Percentiles rank a stretch among this genome's conserved stretches.
These are phyloP conservation scores for Neoscytalidium dimidiatum DNA, from an alignment of 2,329 filamentous ascomycete species.

Conservation along the genomic window DNA sequence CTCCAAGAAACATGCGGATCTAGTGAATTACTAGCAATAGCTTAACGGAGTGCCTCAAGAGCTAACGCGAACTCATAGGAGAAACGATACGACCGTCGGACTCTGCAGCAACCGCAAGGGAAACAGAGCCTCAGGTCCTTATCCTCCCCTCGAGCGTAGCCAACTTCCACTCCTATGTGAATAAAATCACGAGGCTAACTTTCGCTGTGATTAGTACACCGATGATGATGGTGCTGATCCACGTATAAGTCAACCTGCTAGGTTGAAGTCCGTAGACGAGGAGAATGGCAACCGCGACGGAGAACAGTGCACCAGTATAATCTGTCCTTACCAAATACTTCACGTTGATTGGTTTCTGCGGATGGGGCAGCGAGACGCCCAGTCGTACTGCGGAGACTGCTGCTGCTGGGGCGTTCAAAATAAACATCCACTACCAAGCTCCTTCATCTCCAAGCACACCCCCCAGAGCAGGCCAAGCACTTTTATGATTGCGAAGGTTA, in stretches of 20 bases:
- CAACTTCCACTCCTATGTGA: not conserved
- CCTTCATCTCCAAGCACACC: constrained; percentile 44
- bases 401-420: constrained; percentile 36
- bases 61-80: too few species aligned
- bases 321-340: constrained; percentile 35
- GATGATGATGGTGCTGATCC: constrained; percentile 28
- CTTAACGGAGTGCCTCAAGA: not conserved
- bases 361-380: not conserved
- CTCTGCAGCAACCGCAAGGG: not conserved
- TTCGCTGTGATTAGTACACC: not conserved
- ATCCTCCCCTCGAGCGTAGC: not conserved
- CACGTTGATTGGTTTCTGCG: not conserved
- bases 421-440: constrained; percentile 52
- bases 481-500: constrained; percentile 43
- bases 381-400: not conserved
- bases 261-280: constrained; percentile 36
- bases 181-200: not conserved
- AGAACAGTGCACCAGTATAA: constrained; percentile 31
- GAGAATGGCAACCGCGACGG: constrained; percentile 33
- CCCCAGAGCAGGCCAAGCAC: constrained; percentile 32
- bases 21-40: not conserved
- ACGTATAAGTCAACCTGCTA: constrained; percentile 26
- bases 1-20: not conserved
- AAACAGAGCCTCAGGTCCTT: not conserved
- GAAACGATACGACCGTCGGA: not conserved